A percentile compares a stretch with the other conserved stretches of the same genome.
Conservation (phyloP, 345 rosid species). For the Salix koriyanagi region DNA sequence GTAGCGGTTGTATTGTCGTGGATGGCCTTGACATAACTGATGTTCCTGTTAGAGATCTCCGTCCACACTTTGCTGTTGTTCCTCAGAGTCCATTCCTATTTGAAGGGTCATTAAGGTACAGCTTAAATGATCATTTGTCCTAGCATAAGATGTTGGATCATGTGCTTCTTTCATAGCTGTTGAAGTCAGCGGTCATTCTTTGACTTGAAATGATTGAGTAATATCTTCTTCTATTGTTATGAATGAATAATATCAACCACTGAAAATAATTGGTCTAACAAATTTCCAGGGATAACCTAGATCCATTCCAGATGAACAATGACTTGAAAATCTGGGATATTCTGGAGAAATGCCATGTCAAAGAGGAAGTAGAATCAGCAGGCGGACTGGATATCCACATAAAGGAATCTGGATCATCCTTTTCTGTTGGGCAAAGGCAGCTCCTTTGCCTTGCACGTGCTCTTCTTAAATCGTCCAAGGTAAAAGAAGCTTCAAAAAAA, state of each 20-base stretch:
- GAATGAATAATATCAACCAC: neutral
- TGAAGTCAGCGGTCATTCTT: neutral
- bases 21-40: constrained; percentile 62
- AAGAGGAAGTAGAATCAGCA: constrained; percentile 66
- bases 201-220: neutral
- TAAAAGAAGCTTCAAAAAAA: constrained; percentile 12
- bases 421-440: constrained; percentile 91
- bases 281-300: constrained; percentile 68
- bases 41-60: constrained; percentile 73
- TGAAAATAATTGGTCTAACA: neutral
- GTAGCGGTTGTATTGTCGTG: constrained; percentile 59
- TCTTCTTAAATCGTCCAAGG: constrained; percentile 82
- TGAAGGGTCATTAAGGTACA: constrained; percentile 77
- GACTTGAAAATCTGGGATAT: constrained; percentile 66
- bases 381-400: constrained; percentile 68
- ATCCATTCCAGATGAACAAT: constrained; percentile 50
- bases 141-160: neutral
- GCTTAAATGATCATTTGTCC: neutral
- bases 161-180: neutral
- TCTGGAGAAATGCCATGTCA: constrained; percentile 73
- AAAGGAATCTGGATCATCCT: constrained; percentile 62
- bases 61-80: constrained; percentile 68
- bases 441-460: constrained; percentile 91
- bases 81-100: constrained; percentile 90
- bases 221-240: neutral